Evolutionary conservation across 371 early-diverging fungal species (phyloP).

Genomic region (Apophysomyces ossiformis): DNA sequence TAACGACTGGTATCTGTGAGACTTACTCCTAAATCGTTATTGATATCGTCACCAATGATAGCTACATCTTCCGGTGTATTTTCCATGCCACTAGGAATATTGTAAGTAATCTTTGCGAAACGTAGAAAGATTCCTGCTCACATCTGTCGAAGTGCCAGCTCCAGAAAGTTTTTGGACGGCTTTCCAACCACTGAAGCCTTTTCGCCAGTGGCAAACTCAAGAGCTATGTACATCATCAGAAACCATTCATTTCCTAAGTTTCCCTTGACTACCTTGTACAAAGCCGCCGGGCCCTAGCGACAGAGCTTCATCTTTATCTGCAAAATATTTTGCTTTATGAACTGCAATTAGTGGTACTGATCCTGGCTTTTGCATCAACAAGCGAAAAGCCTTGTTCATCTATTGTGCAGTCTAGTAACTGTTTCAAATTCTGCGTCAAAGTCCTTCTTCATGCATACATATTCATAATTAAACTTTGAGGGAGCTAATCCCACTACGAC

Average conservation of each 20-base stretch:
- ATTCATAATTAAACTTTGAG: constrained; percentile 72
- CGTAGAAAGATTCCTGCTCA: constrained; percentile 25
- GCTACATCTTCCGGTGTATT: constrained; percentile 59
- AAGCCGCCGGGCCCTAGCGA: constrained; percentile 89
- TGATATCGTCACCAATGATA: constrained; percentile 87
- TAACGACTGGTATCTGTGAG: not conserved
- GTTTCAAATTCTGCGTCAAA: no score
- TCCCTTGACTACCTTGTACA: constrained; percentile 54
- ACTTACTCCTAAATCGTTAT: constrained; percentile 73
- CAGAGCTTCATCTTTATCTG: constrained; percentile 63
- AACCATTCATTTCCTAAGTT: not conserved
- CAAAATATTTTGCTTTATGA: constrained; percentile 81
- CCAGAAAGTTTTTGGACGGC: constrained; percentile 75
- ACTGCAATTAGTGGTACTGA: constrained; percentile 71
- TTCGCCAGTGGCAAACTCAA: constrained; percentile 76
- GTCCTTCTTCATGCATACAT: constrained; percentile 38
- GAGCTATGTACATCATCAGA: constrained; percentile 35
- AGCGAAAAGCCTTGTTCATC: constrained; percentile 72
- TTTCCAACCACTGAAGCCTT: constrained; percentile 83
- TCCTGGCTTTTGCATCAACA: constrained; percentile 42
- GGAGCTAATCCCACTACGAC: constrained; percentile 87
- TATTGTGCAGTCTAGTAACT: constrained; percentile 14
- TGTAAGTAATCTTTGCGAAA: not conserved
- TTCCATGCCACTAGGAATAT: constrained; percentile 28
- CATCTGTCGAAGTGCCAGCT: constrained; percentile 77